phyloP scores from a whole-genome alignment of 2,329 filamentous ascomycete genomes.

The Tolypocladium inflatum region DNA sequence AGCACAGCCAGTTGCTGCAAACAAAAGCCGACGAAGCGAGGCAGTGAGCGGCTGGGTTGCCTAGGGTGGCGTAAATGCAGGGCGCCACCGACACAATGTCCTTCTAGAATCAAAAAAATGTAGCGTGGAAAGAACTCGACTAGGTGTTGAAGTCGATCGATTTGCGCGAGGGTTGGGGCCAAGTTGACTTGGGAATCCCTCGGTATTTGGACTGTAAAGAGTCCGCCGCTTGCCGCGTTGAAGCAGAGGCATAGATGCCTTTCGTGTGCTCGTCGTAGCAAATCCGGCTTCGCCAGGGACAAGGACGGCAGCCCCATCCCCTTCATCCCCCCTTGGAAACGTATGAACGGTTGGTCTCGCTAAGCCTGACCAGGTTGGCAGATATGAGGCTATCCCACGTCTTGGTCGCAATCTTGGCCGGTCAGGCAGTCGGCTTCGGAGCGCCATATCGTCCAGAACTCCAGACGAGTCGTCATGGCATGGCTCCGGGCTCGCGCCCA shows the following conservation, averaged over 20 bases:
- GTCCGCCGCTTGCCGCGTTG: not conserved
- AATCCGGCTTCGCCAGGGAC: not conserved
- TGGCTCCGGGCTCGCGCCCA: not conserved
- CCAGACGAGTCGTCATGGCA: not conserved
- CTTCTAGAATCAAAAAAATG: not conserved
- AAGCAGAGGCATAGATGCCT: not conserved
- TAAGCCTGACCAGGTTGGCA: not conserved
- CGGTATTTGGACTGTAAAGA: not conserved
- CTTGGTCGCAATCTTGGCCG: not conserved
- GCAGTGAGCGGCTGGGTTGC: not conserved
- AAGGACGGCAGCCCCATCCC: not conserved
- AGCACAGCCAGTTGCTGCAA: not conserved
- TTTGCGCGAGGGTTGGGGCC: not conserved
- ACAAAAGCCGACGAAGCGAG: not conserved
- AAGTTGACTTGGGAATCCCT: not conserved
- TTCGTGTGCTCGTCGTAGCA: not conserved
- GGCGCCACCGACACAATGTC: not conserved
- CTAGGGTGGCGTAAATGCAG: not conserved
- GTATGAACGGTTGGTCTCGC: not conserved
- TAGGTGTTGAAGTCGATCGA: not conserved
- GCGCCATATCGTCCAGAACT: not conserved
- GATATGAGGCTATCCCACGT: not conserved
- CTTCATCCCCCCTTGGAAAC: not conserved
- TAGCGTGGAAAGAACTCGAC: not conserved
- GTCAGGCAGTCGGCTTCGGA: not conserved